phyloP scores from a whole-genome alignment of 2,329 filamentous ascomycete species.

The Elsinoe fawcettii region DNA sequence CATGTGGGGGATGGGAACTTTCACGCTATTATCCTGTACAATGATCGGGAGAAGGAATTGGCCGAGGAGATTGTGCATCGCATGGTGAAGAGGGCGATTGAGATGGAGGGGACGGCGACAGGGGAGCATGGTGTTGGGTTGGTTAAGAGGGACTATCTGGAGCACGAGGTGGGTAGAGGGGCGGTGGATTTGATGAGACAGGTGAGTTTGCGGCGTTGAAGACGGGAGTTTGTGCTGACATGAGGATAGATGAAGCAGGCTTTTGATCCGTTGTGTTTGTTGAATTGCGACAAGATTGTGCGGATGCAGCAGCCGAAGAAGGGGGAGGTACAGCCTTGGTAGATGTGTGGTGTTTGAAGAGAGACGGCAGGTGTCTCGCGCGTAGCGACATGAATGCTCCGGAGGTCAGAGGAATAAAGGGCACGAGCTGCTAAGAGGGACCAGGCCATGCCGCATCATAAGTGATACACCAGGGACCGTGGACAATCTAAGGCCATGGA shows the following conservation, averaged over 20 bases:
- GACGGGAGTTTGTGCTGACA: conserved; percentile 9
- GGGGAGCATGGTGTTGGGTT: conserved; percentile 79
- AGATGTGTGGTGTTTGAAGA: conserved; percentile 15
- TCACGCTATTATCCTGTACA: conserved; percentile 59
- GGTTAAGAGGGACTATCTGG: conserved; percentile 76
- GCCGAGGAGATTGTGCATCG: conserved; percentile 67
- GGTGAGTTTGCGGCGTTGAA: conserved; percentile 38
- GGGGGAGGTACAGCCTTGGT: conserved; percentile 41
- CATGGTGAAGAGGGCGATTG: conserved; percentile 80
- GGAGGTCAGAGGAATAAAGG: no score
- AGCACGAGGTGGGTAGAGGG: conserved; percentile 64
- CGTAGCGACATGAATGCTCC: no score
- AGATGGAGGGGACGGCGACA: conserved; percentile 72
- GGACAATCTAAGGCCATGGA: no score
- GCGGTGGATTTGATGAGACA: conserved; percentile 80
- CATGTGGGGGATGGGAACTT: conserved; percentile 72
- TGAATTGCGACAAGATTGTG: conserved; percentile 60
- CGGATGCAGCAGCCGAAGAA: conserved; percentile 43
- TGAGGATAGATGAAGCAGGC: conserved; percentile 62
- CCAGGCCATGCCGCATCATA: no score
- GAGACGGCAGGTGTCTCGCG: no score
- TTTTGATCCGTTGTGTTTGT: conserved; percentile 63
- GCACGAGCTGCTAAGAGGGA: no score
- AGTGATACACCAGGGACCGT: no score
- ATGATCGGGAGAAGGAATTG: conserved; percentile 56